phyloP scores from a whole-genome alignment of 2,329 filamentous ascomycete genomes.

The Aureobasidium sp. region DNA sequence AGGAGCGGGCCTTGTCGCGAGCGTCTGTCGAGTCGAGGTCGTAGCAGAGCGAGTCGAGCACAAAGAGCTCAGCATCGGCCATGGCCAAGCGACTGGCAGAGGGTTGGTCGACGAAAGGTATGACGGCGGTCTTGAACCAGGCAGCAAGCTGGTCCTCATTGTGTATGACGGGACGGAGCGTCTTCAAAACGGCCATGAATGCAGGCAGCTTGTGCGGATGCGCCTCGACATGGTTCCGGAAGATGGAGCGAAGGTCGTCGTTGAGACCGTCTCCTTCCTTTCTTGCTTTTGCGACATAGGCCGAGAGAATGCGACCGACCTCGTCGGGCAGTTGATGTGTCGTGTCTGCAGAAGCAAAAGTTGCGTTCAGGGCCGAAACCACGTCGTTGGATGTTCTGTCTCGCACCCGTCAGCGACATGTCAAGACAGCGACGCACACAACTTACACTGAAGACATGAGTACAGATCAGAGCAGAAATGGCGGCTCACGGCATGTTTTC shows the following conservation, averaged over 20 bases:
- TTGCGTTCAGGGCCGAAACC: slow-evolving; percentile 35
- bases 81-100: slow-evolving; percentile 57
- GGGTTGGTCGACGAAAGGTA: slow-evolving; percentile 50
- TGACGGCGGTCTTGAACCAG: slow-evolving; percentile 64
- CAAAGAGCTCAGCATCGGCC: slow-evolving; percentile 56
- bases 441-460: slow-evolving; percentile 18
- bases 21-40: slow-evolving; percentile 52
- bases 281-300: slow-evolving; percentile 61
- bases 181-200: slow-evolving; percentile 63
- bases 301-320: slow-evolving; percentile 54
- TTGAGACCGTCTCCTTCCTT: slow-evolving; percentile 63
- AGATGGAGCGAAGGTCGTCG: slow-evolving; percentile 63
- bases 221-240: slow-evolving; percentile 56
- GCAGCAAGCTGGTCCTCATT: slow-evolving; percentile 56
- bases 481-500: slow-evolving; percentile 11
- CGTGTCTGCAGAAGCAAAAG: slow-evolving; percentile 33
- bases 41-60: slow-evolving; percentile 58
- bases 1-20: slow-evolving; percentile 38
- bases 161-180: slow-evolving; percentile 57
- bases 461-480: not conserved
- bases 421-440: not conserved
- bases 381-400: slow-evolving; percentile 42
- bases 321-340: slow-evolving; percentile 56
- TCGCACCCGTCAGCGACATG: not conserved
- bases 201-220: slow-evolving; percentile 51